A percentile compares a stretch with the other conserved stretches of the same genome.
These are phyloP conservation scores for Thermothielavioides terrestris DNA, from an alignment of 495 filamentous ascomycete genomes.

Conservation along the genomic window DNA sequence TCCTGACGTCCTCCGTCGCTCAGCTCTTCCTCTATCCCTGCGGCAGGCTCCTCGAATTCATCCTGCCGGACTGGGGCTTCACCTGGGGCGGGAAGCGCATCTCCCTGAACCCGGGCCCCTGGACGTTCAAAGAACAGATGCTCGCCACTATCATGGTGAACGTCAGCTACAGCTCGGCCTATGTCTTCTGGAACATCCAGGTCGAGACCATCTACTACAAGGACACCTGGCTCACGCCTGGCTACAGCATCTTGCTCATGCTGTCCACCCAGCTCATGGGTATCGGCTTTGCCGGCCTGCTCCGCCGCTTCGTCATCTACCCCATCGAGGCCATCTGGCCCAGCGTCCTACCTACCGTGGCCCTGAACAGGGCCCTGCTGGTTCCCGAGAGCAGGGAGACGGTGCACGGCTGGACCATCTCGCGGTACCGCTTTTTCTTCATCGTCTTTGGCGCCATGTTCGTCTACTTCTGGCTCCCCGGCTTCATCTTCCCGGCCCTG, in stretches of 20 bases:
- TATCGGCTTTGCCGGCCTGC: constrained; percentile 39
- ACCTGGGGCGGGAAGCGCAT: constrained; percentile 21
- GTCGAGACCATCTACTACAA: constrained; percentile 20
- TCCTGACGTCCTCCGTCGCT: constrained; percentile 23
- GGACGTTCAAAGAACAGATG: constrained; percentile 40
- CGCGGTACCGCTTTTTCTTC: constrained; percentile 33
- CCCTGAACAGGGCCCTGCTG: constrained; percentile 26
- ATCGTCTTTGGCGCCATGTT: constrained; percentile 22
- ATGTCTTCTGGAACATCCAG: constrained; percentile 26
- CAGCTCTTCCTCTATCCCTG: constrained; percentile 35
- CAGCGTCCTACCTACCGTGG: constrained; percentile 21
- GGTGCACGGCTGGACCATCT: constrained; percentile 32
- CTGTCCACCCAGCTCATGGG: constrained; percentile 36
- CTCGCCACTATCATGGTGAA: constrained; percentile 31
- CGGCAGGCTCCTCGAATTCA: constrained; percentile 23
- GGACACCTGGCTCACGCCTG: constrained; percentile 17
- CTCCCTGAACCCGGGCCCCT: constrained; percentile 36
- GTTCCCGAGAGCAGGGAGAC: constrained; percentile 17
- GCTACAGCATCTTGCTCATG: constrained; percentile 31
- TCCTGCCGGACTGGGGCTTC: constrained; percentile 25
- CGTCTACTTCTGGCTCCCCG: constrained; percentile 32
- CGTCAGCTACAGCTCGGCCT: constrained; percentile 26
- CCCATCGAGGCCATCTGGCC: constrained; percentile 27
- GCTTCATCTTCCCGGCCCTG: constrained; percentile 30
- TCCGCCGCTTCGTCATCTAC: constrained; percentile 42